phyloP scores from a whole-genome alignment of 73 alveolate species.

The Tetrahymena elliotti region DNA sequence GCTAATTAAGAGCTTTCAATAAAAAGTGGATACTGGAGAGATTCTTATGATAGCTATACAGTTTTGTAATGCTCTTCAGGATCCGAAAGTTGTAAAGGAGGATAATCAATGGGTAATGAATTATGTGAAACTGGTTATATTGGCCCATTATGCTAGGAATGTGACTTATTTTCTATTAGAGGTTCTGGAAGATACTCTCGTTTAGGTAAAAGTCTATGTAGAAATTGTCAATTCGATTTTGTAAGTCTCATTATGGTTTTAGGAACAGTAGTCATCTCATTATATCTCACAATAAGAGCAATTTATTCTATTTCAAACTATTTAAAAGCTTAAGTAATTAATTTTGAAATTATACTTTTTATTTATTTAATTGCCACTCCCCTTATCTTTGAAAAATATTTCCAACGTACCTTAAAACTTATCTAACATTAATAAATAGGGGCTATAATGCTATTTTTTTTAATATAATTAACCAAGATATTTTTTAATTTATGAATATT shows the following conservation, averaged over 20 bases:
- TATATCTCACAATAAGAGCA: not conserved
- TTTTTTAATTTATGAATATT: too few species aligned
- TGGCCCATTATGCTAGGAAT: not conserved
- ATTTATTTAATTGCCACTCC: too few species aligned
- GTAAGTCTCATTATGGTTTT: not conserved
- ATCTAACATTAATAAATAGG: too few species aligned
- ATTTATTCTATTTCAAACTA: not conserved
- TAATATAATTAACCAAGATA: too few species aligned
- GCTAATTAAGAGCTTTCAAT: not conserved
- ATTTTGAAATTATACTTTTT: not conserved
- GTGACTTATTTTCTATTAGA: not conserved
- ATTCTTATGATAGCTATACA: not conserved
- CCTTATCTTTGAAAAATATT: too few species aligned
- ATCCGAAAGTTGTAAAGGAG: not conserved
- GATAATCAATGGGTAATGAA: not conserved
- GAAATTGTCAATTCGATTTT: not conserved
- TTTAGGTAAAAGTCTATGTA: not conserved
- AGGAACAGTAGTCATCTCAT: not conserved
- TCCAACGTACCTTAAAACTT: too few species aligned
- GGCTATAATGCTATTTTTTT: too few species aligned
- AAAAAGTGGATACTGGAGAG: not conserved
- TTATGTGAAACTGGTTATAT: not conserved
- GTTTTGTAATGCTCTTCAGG: not conserved
- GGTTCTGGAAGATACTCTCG: not conserved
- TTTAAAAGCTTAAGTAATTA: not conserved